Evolutionary conservation across 148 eudicot genomes (phyloP), one percentile per base, ranked within the genome.

Genomic region (Euryodendron excelsum): DNA sequence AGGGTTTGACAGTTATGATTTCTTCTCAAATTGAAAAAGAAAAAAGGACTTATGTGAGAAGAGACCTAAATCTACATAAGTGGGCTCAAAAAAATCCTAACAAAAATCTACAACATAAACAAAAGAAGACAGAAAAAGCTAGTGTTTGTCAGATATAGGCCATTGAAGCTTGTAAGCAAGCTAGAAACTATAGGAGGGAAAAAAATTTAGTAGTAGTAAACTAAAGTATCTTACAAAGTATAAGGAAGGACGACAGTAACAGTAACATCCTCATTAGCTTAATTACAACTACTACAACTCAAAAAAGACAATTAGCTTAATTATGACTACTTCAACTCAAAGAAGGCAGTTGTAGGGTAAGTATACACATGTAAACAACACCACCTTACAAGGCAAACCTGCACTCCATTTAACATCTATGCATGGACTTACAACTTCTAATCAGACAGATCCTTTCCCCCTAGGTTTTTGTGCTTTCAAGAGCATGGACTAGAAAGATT

Each of bases 181-280:
- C 39, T 64, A 37, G 44, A 64, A 62, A 62, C 66, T 62, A 33
- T 39, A n/a, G 28, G 15, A 67, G 28, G 47, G 69, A 64, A 64
- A 34, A 14, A 4, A 13, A 41, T 9, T 63, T 34, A 8, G 13
- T 4, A 34, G 45, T 21, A n/a, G 11, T 0, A 3, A 20, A 34
- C 11, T 1, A 1, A 66, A 21, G 12, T 37, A 66, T 66, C 39
- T 21, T 21, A 66, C 27, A 36, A 66, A 66, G 70, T 66, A 66
- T n/a, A 66, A 41, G 21, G n/a, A 44, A 33, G 14, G 69, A 33
- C 3, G 37, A 27, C 45, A 65, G 3, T 20, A 63, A 36, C 11
- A 34, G 47, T 14, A 36, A 63, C 30, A 36, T 4, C 11, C 27
- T 11, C 11, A 33, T 63, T 31, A 30, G 20, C 37, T 63, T 31